phyloP scores from a whole-genome alignment of 2,329 filamentous ascomycete genomes.

The Cadophora gregata region DNA sequence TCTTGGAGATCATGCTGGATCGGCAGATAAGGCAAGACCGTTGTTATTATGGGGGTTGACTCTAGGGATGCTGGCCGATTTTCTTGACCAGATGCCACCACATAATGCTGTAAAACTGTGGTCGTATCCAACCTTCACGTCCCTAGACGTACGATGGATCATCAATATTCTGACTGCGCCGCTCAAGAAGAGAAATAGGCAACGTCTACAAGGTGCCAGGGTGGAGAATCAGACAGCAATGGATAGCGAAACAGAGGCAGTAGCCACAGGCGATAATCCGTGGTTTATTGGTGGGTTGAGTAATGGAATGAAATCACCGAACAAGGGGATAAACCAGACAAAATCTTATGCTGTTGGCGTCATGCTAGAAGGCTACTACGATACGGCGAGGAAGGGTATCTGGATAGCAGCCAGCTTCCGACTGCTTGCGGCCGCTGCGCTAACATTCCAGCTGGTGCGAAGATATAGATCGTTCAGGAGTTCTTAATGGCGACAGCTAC shows the following conservation, averaged over 20 bases:
- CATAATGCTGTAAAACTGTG: constrained; percentile 65
- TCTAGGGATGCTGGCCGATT: constrained; percentile 69
- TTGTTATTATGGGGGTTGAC: constrained; percentile 73
- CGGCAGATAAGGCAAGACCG: constrained; percentile 46
- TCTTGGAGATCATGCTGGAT: constrained; percentile 44
- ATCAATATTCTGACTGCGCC: constrained; percentile 65
- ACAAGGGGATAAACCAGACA: constrained; percentile 31
- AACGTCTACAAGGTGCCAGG: constrained; percentile 40
- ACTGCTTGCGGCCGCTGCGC: constrained; percentile 22
- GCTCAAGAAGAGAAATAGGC: constrained; percentile 58
- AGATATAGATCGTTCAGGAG: constrained; percentile 15
- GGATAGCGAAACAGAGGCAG: constrained; percentile 39
- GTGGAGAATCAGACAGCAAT: constrained; percentile 39
- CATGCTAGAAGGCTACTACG: constrained; percentile 45
- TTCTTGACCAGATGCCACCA: constrained; percentile 70
- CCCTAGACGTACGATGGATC: constrained; percentile 62
- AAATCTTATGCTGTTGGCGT: constrained; percentile 40
- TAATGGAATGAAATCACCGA: constrained; percentile 28
- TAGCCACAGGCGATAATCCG: constrained; percentile 34
- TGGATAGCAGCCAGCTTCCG: constrained; percentile 39
- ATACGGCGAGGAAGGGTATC: constrained; percentile 39
- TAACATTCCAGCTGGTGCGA: constrained; percentile 21
- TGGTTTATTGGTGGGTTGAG: constrained; percentile 34
- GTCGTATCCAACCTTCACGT: constrained; percentile 72
- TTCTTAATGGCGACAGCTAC: not conserved